phyloP scores from a whole-genome alignment of 2,329 filamentous ascomycete species.

The Acarospora socialis region DNA sequence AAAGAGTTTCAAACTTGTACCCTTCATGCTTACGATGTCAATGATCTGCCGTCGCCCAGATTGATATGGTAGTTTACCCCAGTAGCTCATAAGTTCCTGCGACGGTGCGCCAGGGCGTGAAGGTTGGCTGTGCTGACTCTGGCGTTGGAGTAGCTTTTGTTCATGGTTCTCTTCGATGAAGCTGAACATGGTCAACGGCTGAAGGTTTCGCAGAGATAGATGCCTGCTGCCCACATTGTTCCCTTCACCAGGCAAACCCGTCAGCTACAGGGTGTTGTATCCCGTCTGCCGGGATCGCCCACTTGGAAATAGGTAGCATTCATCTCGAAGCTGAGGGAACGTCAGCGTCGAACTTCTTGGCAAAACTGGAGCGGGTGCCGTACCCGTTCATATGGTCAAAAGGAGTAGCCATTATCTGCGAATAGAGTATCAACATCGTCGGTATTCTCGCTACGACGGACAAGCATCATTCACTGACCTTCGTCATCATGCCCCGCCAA shows the following conservation, averaged over 20 bases:
- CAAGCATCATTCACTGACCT: conserved; percentile 49
- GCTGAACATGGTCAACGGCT: conserved; percentile 31
- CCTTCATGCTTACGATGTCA: conserved; percentile 36
- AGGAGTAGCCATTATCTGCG: conserved; percentile 74
- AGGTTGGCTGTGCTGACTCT: conserved; percentile 39
- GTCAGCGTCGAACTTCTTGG: no score
- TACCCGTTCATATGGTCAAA: conserved; percentile 73
- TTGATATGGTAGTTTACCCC: conserved; percentile 44
- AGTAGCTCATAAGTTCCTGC: conserved; percentile 77
- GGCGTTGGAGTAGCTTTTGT: conserved; percentile 51
- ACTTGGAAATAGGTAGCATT: conserved; percentile 87
- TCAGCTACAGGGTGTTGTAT: conserved; percentile 11
- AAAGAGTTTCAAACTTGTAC: conserved; percentile 88
- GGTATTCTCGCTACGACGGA: conserved; percentile 1
- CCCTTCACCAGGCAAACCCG: conserved; percentile 24
- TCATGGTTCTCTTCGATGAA: conserved; percentile 87
- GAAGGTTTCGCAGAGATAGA: conserved; percentile 6
- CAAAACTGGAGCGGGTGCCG: not conserved
- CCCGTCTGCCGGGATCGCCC: conserved; percentile 21
- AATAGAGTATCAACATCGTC: not conserved
- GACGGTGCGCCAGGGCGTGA: conserved; percentile 42
- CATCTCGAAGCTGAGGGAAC: conserved; percentile 67
- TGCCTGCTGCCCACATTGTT: conserved; percentile 34
- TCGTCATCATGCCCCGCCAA: conserved; percentile 98
- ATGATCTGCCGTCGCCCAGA: not conserved